Evolutionary conservation across 1,284 basidiomycete genomes (phyloP).

Genomic region (Chalciporus sp.): DNA sequence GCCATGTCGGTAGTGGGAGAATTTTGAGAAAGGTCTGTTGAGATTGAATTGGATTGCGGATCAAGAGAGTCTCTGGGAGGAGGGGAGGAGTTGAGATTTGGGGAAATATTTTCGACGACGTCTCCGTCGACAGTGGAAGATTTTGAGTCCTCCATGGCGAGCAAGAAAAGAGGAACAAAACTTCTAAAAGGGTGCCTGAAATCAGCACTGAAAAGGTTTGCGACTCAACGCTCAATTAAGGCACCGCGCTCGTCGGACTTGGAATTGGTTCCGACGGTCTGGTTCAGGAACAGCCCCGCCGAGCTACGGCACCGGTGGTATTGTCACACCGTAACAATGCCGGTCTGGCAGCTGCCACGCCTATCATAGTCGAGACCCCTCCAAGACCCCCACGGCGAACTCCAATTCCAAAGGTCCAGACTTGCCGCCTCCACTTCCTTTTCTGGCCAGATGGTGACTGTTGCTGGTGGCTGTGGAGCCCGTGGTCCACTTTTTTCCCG

Average conservation of each 20-base stretch:
- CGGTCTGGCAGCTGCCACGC: constrained; percentile 21
- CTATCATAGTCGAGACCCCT: constrained; percentile 25
- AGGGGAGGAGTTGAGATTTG: constrained; percentile 5
- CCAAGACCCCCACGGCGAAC: constrained; percentile 17
- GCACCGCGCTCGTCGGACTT: constrained; percentile 36
- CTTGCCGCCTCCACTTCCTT: background rate
- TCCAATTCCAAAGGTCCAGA: constrained; percentile 3
- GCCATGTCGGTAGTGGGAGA: constrained; percentile 27
- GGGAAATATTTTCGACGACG: constrained; percentile 14
- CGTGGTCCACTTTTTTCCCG: background rate
- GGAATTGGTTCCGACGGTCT: constrained; percentile 17
- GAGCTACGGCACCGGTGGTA: constrained; percentile 37
- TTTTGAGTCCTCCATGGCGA: constrained; percentile 39
- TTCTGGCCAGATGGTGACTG: background rate
- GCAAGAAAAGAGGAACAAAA: constrained; percentile 37
- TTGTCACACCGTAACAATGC: constrained; percentile 25
- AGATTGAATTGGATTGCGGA: constrained; percentile 1
- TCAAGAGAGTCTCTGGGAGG: constrained; percentile 1
- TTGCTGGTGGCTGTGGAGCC: too few relatives aligned
- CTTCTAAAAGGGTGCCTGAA: constrained; percentile 38
- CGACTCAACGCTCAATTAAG: constrained; percentile 36
- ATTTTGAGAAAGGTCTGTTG: constrained; percentile 3
- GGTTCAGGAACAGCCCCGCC: constrained; percentile 38
- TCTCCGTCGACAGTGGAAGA: constrained; percentile 28
- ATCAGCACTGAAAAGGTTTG: constrained; percentile 34